Conservation (phyloP, 2,329 filamentous ascomycete species). For the Hymenoscyphus albidus region DNA sequence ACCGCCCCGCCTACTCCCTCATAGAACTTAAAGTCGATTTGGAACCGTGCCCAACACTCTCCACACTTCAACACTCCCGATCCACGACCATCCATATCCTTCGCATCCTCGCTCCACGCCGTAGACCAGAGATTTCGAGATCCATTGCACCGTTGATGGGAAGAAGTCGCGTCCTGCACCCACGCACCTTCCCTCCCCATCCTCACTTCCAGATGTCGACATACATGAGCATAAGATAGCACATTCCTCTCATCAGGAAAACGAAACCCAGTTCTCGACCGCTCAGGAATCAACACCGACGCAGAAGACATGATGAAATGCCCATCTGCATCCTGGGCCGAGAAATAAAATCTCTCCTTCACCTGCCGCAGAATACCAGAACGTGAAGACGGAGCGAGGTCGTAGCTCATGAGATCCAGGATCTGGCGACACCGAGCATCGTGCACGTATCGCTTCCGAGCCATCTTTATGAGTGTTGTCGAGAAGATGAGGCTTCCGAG, state of each 20-base stretch:
- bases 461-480: not conserved
- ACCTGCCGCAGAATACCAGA: not conserved
- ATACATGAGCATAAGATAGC: not conserved
- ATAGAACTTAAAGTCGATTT: not conserved
- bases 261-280: too few species aligned
- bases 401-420: not conserved
- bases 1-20: not conserved
- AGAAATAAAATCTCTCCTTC: not conserved
- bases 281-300: too few species aligned
- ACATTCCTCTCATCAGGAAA: too few species aligned
- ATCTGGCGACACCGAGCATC: not conserved
- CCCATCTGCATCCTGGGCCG: too few species aligned
- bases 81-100: not conserved
- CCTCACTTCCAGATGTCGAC: not conserved
- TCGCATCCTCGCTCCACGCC: not conserved
- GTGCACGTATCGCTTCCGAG: not conserved
- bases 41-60: not conserved
- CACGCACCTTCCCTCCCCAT: not conserved
- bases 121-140: not conserved
- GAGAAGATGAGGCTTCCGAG: too few species aligned
- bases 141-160: not conserved
- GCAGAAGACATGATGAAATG: too few species aligned
- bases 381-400: not conserved
- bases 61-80: not conserved
- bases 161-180: not conserved